These are phyloP conservation scores for Trichoderma atroviride DNA, from an alignment of 2,329 filamentous ascomycete genomes.

Conservation along the genomic window DNA sequence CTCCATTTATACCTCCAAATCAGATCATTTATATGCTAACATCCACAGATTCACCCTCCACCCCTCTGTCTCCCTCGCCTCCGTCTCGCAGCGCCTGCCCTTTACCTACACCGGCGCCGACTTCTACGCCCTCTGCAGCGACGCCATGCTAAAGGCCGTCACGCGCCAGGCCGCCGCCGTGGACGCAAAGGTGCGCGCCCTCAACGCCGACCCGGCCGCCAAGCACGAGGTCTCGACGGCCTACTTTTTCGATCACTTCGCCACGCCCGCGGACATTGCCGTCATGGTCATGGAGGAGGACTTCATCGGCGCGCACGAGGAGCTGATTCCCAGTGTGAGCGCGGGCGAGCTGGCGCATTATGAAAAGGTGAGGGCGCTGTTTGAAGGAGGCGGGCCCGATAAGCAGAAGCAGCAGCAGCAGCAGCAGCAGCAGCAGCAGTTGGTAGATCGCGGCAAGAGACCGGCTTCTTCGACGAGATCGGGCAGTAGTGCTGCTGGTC, in stretches of 20 bases:
- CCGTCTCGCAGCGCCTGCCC: slow-evolving; percentile 76
- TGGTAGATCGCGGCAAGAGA: slow-evolving; percentile 12
- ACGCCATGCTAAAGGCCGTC: slow-evolving; percentile 98
- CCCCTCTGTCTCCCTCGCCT: slow-evolving; percentile 72
- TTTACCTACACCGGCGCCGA: slow-evolving; percentile 98
- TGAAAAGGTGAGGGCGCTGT: slow-evolving; percentile 76
- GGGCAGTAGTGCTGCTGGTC: slow-evolving; percentile 40
- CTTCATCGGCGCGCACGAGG: slow-evolving; percentile 77
- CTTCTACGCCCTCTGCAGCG: slow-evolving; percentile 94
- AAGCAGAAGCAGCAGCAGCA: slow-evolving; percentile 38
- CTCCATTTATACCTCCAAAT: too few species aligned
- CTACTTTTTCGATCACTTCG: slow-evolving; percentile 94
- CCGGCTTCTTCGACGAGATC: slow-evolving; percentile 23
- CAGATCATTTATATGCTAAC: neutral
- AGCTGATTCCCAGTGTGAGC: slow-evolving; percentile 92
- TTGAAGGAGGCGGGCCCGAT: slow-evolving; percentile 63
- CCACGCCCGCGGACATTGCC: slow-evolving; percentile 77
- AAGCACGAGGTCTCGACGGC: slow-evolving; percentile 71
- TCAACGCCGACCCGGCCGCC: slow-evolving; percentile 57
- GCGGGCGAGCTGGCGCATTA: slow-evolving; percentile 91
- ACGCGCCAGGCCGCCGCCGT: slow-evolving; percentile 84
- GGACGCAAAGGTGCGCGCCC: slow-evolving; percentile 75
- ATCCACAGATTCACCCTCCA: slow-evolving; percentile 75
- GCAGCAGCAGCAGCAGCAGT: slow-evolving; percentile 32
- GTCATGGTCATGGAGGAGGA: slow-evolving; percentile 90